These are phyloP conservation scores for Avena eriantha DNA, from an alignment of 176 grass and related monocot genomes.

Conservation along the genomic window DNA sequence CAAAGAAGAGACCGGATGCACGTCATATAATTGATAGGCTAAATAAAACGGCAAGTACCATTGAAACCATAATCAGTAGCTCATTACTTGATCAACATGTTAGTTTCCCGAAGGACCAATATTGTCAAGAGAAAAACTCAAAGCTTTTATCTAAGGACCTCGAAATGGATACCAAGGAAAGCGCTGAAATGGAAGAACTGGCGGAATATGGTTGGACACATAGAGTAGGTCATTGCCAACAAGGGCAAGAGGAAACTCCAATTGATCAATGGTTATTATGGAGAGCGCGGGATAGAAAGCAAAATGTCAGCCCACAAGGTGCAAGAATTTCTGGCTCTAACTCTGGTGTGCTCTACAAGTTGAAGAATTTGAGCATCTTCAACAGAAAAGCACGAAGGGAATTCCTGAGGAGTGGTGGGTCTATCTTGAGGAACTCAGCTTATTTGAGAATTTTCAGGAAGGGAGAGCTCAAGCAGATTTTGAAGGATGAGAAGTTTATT, in stretches of 20 bases:
- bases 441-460: background rate
- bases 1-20: background rate
- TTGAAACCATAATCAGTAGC: background rate
- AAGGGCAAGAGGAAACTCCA: background rate
- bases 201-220: background rate
- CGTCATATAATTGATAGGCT: background rate
- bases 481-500: background rate
- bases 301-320: background rate
- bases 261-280: background rate
- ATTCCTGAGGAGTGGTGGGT: background rate
- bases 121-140: too few relatives aligned
- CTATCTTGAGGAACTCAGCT: background rate
- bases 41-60: background rate
- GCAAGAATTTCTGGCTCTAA: background rate
- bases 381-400: background rate
- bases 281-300: background rate
- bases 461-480: background rate
- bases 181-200: background rate
- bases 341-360: background rate
- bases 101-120: background rate
- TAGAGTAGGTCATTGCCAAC: background rate
- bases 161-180: background rate
- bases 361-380: background rate
- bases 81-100: background rate
- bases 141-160: background rate